phyloP scores from a whole-genome alignment of 768 basidiomycete species.

The Pulveroboletus sp. region DNA sequence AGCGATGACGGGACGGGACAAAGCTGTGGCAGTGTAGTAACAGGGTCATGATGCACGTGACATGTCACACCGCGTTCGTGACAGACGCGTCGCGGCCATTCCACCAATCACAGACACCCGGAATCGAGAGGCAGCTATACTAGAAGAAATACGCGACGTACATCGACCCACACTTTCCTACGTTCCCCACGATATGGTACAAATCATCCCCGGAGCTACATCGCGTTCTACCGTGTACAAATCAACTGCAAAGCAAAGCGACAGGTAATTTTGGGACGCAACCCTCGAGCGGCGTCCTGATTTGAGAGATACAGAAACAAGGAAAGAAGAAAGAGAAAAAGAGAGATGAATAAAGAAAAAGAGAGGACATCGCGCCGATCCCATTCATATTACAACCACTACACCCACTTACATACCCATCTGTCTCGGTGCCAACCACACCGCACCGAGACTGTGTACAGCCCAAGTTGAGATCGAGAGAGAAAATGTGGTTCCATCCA shows the following conservation, averaged over 20 bases:
- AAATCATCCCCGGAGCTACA: slow-evolving; percentile 16
- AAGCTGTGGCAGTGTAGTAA: slow-evolving; percentile 19
- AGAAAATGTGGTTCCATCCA: slow-evolving; percentile 17
- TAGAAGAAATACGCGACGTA: slow-evolving; percentile 23
- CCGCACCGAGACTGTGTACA: slow-evolving; percentile 17
- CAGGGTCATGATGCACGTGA: slow-evolving; percentile 22
- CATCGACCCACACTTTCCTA: too few relatives aligned
- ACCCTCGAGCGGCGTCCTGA: slow-evolving; percentile 2
- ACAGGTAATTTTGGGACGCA: slow-evolving; percentile 15
- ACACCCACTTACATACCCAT: slow-evolving; percentile 8
- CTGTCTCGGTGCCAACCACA: slow-evolving; percentile 2
- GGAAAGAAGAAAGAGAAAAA: not conserved
- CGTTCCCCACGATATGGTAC: slow-evolving; percentile 19
- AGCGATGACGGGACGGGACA: too few relatives aligned
- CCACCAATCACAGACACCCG: not conserved
- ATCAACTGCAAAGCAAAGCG: slow-evolving; percentile 19
- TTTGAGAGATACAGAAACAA: slow-evolving; percentile 17
- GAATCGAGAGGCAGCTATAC: slow-evolving; percentile 4
- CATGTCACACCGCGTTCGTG: slow-evolving; percentile 29
- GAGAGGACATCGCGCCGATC: slow-evolving; percentile 9
- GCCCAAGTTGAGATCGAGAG: slow-evolving; percentile 22
- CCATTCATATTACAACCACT: slow-evolving; percentile 19
- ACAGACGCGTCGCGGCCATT: slow-evolving; percentile 23
- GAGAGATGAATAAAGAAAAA: slow-evolving; percentile 1
- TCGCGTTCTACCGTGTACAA: slow-evolving; percentile 17